Conservation (phyloP, 192 early-diverging fungal species). For the Umbelopsis sp. region DNA sequence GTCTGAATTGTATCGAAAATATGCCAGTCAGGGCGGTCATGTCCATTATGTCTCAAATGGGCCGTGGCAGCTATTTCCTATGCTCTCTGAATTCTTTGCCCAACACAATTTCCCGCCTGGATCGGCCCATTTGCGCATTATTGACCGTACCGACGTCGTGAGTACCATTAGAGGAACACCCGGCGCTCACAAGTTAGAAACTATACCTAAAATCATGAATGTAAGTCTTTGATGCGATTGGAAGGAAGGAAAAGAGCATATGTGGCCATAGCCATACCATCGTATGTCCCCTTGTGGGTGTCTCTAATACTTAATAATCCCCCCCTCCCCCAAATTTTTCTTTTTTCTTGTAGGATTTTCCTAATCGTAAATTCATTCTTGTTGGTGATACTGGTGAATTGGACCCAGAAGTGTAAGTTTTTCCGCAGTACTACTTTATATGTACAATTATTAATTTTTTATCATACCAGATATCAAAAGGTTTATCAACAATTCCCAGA, state of each 20-base stretch:
- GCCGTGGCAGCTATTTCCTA: conserved; percentile 87
- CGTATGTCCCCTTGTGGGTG: conserved; percentile 33
- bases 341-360: conserved; percentile 72
- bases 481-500: conserved; percentile 34
- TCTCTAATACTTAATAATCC: too few species aligned
- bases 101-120: conserved; percentile 77
- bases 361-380: conserved; percentile 81
- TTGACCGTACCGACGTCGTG: neutral
- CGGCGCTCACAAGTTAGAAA: conserved; percentile 30
- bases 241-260: too few species aligned
- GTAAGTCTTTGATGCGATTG: too few species aligned
- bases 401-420: conserved; percentile 81
- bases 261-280: neutral
- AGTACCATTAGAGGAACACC: conserved; percentile 28
- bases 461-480: conserved; percentile 26
- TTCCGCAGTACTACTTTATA: too few species aligned
- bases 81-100: conserved; percentile 73
- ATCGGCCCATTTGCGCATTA: conserved; percentile 58
- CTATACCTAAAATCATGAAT: conserved; percentile 30
- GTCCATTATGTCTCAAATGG: conserved; percentile 92
- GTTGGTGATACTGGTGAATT: conserved; percentile 91
- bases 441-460: too few species aligned
- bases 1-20: conserved; percentile 65
- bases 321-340: too few species aligned
- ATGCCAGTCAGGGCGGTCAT: conserved; percentile 58